Evolutionary conservation across 2,329 filamentous ascomycete species (phyloP).

Genomic region (Pseudogymnoascus sp.): DNA sequence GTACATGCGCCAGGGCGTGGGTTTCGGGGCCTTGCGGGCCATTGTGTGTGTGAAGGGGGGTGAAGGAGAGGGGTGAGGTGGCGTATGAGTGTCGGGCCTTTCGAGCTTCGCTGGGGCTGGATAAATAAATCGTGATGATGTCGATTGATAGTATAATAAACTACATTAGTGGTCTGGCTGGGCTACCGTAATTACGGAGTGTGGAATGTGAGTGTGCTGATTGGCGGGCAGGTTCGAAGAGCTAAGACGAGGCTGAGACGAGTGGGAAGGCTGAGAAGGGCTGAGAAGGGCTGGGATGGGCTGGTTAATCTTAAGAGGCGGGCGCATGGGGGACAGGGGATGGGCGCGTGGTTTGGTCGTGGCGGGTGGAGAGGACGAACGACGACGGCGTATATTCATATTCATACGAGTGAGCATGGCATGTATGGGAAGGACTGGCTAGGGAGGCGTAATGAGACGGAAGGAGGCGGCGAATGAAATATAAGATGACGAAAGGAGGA

Average conservation of each 20-base stretch:
- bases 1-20: conserved; percentile 49
- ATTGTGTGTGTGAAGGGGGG: neutral
- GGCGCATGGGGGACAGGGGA: neutral
- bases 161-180: neutral
- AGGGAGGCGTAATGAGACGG: neutral
- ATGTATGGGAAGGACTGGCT: neutral
- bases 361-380: neutral
- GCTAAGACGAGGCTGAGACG: neutral
- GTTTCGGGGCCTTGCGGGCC: conserved; percentile 33
- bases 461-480: neutral
- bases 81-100: neutral
- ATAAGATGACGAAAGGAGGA: neutral
- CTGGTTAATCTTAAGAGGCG: neutral
- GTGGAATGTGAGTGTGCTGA: neutral
- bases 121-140: conserved; percentile 9
- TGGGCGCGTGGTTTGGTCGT: neutral
- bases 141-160: neutral
- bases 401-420: neutral
- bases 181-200: neutral
- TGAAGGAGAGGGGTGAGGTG: neutral
- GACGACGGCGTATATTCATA: neutral
- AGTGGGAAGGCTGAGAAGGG: neutral
- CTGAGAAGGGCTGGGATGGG: neutral
- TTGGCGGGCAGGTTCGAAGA: neutral
- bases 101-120: neutral